Evolutionary conservation across 768 basidiomycete species (phyloP).

Genomic region (Tylopilus felleus): DNA sequence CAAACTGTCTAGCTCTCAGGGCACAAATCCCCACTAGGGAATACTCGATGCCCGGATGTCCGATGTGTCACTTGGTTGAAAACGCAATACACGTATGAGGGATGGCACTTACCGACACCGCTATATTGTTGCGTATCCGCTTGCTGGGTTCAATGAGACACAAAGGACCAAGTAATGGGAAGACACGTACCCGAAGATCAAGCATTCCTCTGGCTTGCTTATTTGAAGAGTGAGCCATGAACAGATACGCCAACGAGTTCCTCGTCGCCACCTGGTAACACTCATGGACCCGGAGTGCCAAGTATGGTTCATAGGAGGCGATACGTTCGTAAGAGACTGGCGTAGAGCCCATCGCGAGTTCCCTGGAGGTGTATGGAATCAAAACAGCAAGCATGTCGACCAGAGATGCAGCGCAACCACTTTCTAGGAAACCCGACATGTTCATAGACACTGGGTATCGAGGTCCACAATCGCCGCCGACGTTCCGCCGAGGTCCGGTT

Average conservation of each 20-base stretch:
- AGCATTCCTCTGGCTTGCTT: no score
- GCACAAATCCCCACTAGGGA: not conserved
- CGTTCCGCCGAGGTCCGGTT: not conserved
- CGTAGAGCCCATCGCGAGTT: not conserved
- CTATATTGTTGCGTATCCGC: no score
- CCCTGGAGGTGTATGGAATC: no score
- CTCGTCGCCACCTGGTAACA: not conserved
- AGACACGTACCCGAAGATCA: no score
- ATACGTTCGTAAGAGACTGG: no score
- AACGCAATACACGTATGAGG: no score
- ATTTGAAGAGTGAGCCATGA: no score
- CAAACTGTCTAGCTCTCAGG: not conserved
- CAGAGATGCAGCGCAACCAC: not conserved
- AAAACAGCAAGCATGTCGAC: not conserved
- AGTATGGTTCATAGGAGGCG: no score
- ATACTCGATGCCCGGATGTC: no score
- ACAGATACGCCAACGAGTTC: not conserved
- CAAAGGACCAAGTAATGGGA: not conserved
- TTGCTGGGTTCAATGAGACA: not conserved
- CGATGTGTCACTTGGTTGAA: no score
- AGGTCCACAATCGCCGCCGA: not conserved
- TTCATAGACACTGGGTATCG: not conserved
- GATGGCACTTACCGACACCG: not conserved
- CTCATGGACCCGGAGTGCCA: no score
- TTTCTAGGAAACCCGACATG: not conserved